These are phyloP conservation scores for Diutina ranongensis DNA, from an alignment of 1,139 yeast genomes.

Conservation along the genomic window DNA sequence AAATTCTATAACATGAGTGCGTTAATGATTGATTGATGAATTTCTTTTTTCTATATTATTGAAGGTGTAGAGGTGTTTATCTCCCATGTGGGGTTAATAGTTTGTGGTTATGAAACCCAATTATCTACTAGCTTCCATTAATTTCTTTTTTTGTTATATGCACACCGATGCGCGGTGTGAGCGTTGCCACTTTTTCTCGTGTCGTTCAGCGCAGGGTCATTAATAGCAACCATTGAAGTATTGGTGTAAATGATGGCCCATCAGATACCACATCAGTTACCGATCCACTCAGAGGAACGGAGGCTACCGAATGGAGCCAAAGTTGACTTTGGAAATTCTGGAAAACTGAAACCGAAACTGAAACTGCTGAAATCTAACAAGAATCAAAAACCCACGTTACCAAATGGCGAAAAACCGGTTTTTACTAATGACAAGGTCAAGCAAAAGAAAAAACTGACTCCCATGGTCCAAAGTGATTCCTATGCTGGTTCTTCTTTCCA, in stretches of 20 bases:
- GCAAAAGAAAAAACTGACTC: constrained; percentile 6
- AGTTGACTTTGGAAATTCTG: constrained; percentile 11
- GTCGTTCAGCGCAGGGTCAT: no score
- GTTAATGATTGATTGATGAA: no score
- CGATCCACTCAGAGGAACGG: constrained; percentile 3
- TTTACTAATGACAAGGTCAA: constrained; percentile 11
- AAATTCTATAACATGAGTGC: no score
- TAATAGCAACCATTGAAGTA: not conserved
- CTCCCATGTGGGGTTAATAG: no score
- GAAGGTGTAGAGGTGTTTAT: no score
- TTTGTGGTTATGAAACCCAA: no score
- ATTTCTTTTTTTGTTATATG: not conserved
- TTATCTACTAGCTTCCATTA: no score
- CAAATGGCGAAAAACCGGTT: constrained; percentile 25
- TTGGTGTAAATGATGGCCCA: constrained; percentile 5
- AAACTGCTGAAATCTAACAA: not conserved
- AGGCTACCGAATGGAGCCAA: constrained; percentile 11
- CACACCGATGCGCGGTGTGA: not conserved
- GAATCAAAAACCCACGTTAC: constrained; percentile 11
- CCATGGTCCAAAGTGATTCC: constrained; percentile 16
- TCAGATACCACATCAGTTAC: constrained; percentile 5
- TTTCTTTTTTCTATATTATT: no score
- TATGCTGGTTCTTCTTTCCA: constrained; percentile 52
- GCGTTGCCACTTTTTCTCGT: not conserved
- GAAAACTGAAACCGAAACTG: constrained; percentile 1